Evolutionary conservation across 257 asterid genomes (phyloP).

Genomic region (Forsythia viridissima): DNA sequence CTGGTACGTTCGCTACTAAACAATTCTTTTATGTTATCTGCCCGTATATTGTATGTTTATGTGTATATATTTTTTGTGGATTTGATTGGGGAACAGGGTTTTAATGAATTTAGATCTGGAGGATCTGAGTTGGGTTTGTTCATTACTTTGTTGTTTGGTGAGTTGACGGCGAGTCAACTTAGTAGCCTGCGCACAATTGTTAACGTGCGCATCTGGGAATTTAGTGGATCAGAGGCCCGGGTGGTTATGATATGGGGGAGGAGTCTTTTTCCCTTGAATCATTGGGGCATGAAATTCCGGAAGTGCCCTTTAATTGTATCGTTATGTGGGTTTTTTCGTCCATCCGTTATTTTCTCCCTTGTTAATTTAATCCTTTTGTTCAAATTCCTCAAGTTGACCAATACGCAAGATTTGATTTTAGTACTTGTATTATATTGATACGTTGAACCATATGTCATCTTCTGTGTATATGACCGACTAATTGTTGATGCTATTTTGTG

Average conservation of each 20-base stretch:
- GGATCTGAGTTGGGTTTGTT: conserved; percentile 11
- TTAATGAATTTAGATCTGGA: conserved; percentile 28
- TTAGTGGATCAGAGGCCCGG: background rate
- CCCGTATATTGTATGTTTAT: background rate
- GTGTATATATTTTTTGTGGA: background rate
- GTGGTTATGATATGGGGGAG: background rate
- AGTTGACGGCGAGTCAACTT: conserved; percentile 24
- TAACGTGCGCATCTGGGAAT: background rate
- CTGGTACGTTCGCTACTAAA: conserved; percentile 41
- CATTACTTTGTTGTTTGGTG: background rate
- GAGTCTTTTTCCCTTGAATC: background rate
- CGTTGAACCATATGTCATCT: too few species aligned
- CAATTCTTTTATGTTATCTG: background rate
- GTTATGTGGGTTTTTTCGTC: background rate
- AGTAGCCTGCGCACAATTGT: background rate
- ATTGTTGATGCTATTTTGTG: background rate
- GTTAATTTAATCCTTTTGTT: background rate
- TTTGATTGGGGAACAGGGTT: background rate
- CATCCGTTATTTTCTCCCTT: background rate
- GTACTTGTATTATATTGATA: too few species aligned
- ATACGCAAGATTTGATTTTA: too few species aligned
- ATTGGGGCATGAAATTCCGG: background rate
- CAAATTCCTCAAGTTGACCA: background rate
- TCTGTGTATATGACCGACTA: too few species aligned
- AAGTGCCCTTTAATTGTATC: background rate